A percentile compares a stretch with the other conserved stretches of the same genome.
phyloP scores from a whole-genome alignment of 768 basidiomycete genomes.

The Strobilomyces dryophilus region DNA sequence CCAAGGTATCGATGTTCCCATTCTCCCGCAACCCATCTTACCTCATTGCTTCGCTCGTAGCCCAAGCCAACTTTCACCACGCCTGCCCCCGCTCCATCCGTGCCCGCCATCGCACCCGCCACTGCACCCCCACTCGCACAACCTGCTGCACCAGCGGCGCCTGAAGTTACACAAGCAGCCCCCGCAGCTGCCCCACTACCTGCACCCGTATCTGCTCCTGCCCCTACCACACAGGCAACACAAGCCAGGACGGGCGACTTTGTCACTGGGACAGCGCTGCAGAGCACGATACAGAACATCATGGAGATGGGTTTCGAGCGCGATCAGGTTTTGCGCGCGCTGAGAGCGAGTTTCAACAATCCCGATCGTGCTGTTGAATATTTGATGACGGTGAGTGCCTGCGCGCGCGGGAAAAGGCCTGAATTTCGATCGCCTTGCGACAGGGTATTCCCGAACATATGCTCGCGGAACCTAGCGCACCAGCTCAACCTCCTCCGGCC shows the following conservation, averaged over 20 bases:
- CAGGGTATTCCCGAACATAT: conserved; percentile 70
- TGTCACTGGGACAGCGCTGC: conserved; percentile 71
- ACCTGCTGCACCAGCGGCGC: conserved; percentile 26
- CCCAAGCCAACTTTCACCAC: conserved; percentile 47
- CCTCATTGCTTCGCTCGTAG: conserved; percentile 30
- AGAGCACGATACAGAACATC: conserved; percentile 78
- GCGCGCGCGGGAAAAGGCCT: not conserved
- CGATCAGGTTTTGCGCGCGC: conserved; percentile 77
- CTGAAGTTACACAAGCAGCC: conserved; percentile 31
- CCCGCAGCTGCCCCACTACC: conserved; percentile 32
- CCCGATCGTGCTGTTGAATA: conserved; percentile 99
- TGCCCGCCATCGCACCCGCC: conserved; percentile 8
- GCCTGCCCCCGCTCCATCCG: conserved; percentile 21
- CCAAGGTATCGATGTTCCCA: conserved; percentile 61
- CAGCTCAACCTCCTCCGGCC: conserved; percentile 34
- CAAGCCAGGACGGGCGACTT: conserved; percentile 51
- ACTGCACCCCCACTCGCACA: conserved; percentile 11
- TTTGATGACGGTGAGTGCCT: conserved; percentile 72
- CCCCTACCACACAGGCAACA: conserved; percentile 27
- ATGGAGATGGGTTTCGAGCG: conserved; percentile 91
- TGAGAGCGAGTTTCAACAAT: conserved; percentile 95
- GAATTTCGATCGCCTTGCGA: conserved; percentile 8
- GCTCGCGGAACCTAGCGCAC: conserved; percentile 38
- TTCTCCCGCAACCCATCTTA: conserved; percentile 1
- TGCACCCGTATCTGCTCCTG: conserved; percentile 29